phyloP scores from a whole-genome alignment of 371 early-diverging fungal species.

The Nosema granulosis region DNA sequence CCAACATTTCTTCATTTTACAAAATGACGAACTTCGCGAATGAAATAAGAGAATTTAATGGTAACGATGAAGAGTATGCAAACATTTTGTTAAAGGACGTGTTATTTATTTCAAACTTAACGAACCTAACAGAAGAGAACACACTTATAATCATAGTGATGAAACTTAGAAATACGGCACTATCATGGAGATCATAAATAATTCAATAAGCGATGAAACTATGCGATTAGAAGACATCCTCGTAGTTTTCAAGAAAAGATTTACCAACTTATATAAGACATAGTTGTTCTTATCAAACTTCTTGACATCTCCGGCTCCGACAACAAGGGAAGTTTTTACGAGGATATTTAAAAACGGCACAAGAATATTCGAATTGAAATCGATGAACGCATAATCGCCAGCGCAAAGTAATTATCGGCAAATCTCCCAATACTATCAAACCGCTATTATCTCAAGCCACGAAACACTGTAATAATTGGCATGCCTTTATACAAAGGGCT shows the following conservation, averaged over 20 bases:
- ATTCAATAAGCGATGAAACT: neutral
- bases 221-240: neutral
- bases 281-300: neutral
- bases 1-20: too few species aligned
- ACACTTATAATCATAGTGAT: neutral
- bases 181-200: neutral
- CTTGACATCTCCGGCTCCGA: neutral
- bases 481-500: conserved; percentile 2
- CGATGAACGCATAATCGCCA: neutral
- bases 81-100: neutral
- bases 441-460: neutral
- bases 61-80: neutral
- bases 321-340: neutral
- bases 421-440: neutral
- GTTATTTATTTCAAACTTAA: neutral
- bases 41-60: neutral
- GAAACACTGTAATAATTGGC: neutral
- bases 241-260: neutral
- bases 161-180: neutral
- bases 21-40: neutral
- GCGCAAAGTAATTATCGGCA: neutral
- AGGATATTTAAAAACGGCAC: neutral
- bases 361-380: neutral
- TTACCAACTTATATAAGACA: neutral
- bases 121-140: neutral